Evolutionary conservation across 2,329 filamentous ascomycete species (phyloP).

Genomic region (Aspergillus hortae): DNA sequence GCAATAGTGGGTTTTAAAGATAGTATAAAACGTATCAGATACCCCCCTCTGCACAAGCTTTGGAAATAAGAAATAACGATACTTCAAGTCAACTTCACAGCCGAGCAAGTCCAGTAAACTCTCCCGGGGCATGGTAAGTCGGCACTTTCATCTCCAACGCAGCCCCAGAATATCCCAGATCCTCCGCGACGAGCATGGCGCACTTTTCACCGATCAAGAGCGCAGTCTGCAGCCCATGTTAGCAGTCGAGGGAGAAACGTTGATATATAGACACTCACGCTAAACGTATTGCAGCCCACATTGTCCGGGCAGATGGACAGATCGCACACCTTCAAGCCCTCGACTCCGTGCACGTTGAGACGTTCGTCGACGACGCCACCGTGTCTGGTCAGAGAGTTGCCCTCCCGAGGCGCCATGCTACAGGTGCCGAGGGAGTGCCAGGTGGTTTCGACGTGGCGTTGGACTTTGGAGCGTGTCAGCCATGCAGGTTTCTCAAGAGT

Average conservation of each 20-base stretch:
- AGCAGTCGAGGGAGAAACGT: neutral
- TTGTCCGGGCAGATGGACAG: constrained; percentile 75
- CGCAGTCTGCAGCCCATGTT: constrained; percentile 51
- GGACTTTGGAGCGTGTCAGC: constrained; percentile 38
- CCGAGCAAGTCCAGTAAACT: constrained; percentile 29
- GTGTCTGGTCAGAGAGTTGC: constrained; percentile 77
- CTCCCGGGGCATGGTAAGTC: constrained; percentile 54
- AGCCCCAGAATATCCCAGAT: constrained; percentile 68
- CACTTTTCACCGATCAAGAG: constrained; percentile 74
- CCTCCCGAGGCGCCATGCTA: constrained; percentile 71
- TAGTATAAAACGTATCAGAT: too few relatives aligned
- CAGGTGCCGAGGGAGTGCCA: constrained; percentile 69
- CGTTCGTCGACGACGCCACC: constrained; percentile 70
- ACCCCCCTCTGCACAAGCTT: too few relatives aligned
- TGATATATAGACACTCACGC: constrained; percentile 20
- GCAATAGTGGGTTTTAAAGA: too few relatives aligned
- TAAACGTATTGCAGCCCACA: constrained; percentile 65
- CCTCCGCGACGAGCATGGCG: constrained; percentile 66
- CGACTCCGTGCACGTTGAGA: constrained; percentile 72
- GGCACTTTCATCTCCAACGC: constrained; percentile 76
- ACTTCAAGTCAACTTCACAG: constrained; percentile 11
- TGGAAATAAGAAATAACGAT: too few relatives aligned
- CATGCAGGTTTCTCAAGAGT: too few relatives aligned
- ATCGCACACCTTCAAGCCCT: constrained; percentile 74
- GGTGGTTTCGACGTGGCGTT: constrained; percentile 71